Conservation (phyloP, 2,329 filamentous ascomycete genomes). For the Xylariales sp. region DNA sequence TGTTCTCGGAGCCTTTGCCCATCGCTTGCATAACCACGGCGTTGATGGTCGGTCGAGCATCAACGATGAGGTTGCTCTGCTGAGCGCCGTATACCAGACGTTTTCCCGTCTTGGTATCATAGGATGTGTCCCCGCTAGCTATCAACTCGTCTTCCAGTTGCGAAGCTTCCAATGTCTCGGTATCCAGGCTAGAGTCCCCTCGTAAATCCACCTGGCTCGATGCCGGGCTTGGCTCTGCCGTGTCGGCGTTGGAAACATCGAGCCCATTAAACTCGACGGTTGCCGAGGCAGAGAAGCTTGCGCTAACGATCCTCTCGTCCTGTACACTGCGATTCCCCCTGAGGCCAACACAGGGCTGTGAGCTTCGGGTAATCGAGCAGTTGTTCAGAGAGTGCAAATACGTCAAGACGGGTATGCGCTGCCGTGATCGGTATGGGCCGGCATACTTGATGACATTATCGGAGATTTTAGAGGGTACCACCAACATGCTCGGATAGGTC, state of each 20-base stretch:
- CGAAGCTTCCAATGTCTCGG: constrained; percentile 58
- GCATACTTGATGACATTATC: constrained; percentile 96
- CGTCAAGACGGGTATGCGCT: constrained; percentile 81
- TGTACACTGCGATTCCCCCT: constrained; percentile 87
- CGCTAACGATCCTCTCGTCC: constrained; percentile 87
- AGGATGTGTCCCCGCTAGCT: constrained; percentile 41
- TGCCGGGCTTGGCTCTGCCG: constrained; percentile 33
- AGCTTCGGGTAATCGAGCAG: constrained; percentile 92
- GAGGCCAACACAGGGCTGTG: constrained; percentile 84
- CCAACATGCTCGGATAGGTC: constrained; percentile 82
- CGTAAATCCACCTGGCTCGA: constrained; percentile 49
- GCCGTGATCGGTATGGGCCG: constrained; percentile 79
- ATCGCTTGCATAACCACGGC: constrained; percentile 91
- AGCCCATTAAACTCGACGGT: constrained; percentile 33
- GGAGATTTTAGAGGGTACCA: constrained; percentile 85
- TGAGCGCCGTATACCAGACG: constrained; percentile 82
- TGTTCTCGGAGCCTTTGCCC: constrained; percentile 92
- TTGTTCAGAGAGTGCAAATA: constrained; percentile 98
- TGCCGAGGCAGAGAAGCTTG: constrained; percentile 77
- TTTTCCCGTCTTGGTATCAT: constrained; percentile 56
- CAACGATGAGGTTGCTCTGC: constrained; percentile 90
- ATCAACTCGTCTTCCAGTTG: constrained; percentile 66
- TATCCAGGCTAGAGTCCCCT: constrained; percentile 29
- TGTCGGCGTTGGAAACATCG: constrained; percentile 26
- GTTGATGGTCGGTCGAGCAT: constrained; percentile 90